phyloP scores from a whole-genome alignment of 257 asterid species.

The Solanum peruvianum region DNA sequence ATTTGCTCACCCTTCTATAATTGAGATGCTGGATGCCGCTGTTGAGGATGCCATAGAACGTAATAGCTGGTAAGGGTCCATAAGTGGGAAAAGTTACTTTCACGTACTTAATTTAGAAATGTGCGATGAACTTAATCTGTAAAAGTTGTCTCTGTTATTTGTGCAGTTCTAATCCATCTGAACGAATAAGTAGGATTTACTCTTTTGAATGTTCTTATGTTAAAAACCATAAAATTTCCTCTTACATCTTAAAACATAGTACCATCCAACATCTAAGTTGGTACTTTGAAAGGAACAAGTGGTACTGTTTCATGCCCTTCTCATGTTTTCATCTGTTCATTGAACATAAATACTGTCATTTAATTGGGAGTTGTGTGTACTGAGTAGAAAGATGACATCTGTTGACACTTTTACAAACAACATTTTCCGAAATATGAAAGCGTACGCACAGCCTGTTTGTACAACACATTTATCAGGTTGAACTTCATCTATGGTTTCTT shows the following conservation, averaged over 20 bases:
- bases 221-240: background rate
- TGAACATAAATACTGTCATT: background rate
- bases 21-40: conserved; percentile 85
- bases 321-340: background rate
- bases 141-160: background rate
- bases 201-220: background rate
- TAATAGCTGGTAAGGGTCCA: conserved; percentile 72
- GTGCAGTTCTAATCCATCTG: background rate
- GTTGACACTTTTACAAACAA: background rate
- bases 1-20: conserved; percentile 68
- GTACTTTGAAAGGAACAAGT: background rate
- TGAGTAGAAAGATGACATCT: background rate
- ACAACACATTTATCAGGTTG: background rate
- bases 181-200: background rate
- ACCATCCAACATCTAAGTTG: background rate
- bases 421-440: background rate
- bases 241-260: background rate
- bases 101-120: background rate
- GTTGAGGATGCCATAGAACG: conserved; percentile 87
- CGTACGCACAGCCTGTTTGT: background rate
- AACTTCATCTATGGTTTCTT: background rate
- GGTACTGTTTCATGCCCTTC: background rate
- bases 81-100: background rate
- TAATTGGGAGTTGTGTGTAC: background rate
- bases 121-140: background rate